phyloP scores from a whole-genome alignment of 495 filamentous ascomycete genomes.

The Aspergillus biplanus region DNA sequence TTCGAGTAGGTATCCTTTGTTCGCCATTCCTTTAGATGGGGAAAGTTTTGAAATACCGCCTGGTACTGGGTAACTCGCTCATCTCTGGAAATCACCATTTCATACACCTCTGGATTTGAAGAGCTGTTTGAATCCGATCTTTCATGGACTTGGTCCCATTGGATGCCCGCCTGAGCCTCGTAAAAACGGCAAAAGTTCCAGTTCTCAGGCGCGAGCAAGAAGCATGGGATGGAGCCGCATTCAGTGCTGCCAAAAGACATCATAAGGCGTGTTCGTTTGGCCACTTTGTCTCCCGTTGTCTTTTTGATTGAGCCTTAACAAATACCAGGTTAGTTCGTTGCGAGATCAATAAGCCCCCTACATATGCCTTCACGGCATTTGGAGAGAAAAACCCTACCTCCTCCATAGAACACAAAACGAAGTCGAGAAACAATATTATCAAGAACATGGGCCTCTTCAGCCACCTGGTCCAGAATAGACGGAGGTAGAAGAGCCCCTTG shows the following conservation, averaged over 20 bases:
- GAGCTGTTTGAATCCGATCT: slow-evolving; percentile 42
- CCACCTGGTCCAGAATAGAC: not conserved
- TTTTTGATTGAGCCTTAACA: not conserved
- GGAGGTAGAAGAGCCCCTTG: not conserved
- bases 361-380: too few relatives aligned
- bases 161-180: not conserved
- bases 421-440: not conserved
- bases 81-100: slow-evolving; percentile 20
- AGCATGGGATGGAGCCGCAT: not conserved
- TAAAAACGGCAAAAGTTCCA: not conserved
- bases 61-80: slow-evolving; percentile 7
- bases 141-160: slow-evolving; percentile 21
- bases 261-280: not conserved
- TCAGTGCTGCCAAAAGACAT: not conserved
- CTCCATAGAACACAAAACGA: not conserved
- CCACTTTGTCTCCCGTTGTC: not conserved
- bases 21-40: slow-evolving; percentile 51
- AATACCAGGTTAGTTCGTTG: too few relatives aligned
- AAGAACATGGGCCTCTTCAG: not conserved
- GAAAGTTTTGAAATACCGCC: slow-evolving; percentile 52
- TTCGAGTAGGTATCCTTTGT: slow-evolving; percentile 59
- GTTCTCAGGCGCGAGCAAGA: not conserved
- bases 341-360: too few relatives aligned
- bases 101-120: slow-evolving; percentile 16
- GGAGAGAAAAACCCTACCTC: not conserved